These are phyloP conservation scores for Cucumis melo DNA, from an alignment of 306 rosid species.

Conservation along the genomic window DNA sequence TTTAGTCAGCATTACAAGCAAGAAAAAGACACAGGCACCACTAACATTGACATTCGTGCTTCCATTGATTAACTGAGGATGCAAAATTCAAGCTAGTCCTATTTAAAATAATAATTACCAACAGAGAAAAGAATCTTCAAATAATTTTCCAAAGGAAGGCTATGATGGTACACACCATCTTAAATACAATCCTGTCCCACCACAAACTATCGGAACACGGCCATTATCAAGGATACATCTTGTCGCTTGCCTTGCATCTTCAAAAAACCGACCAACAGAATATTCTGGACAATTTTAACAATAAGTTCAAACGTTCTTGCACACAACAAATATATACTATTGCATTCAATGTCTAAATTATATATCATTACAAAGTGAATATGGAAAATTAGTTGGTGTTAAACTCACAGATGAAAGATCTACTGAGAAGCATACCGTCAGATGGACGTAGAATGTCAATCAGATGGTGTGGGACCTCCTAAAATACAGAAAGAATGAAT, in stretches of 20 bases:
- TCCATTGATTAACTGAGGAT: not conserved
- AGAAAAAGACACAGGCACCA: not conserved
- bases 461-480: slow-evolving; percentile 88
- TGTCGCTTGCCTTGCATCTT: slow-evolving; percentile 83
- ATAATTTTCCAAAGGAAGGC: slow-evolving; percentile 7
- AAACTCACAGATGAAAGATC: slow-evolving; percentile 9
- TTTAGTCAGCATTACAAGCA: not conserved
- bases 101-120: not conserved
- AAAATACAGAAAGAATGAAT: slow-evolving; percentile 10
- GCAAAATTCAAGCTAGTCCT: not conserved
- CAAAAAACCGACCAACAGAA: slow-evolving; percentile 84
- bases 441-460: slow-evolving; percentile 64
- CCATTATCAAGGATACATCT: slow-evolving; percentile 57
- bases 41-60: not conserved
- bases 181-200: slow-evolving; percentile 91
- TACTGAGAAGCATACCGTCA: slow-evolving; percentile 48
- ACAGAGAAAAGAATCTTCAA: not conserved
- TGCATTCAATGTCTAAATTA: not conserved
- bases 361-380: not conserved
- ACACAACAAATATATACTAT: not conserved
- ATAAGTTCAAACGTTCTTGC: slow-evolving; percentile 8
- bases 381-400: not conserved
- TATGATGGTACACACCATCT: slow-evolving; percentile 50
- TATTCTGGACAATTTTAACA: slow-evolving; percentile 48
- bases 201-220: slow-evolving; percentile 76